phyloP scores from a whole-genome alignment of 805 yeast genomes.

The Candida boleticola region DNA sequence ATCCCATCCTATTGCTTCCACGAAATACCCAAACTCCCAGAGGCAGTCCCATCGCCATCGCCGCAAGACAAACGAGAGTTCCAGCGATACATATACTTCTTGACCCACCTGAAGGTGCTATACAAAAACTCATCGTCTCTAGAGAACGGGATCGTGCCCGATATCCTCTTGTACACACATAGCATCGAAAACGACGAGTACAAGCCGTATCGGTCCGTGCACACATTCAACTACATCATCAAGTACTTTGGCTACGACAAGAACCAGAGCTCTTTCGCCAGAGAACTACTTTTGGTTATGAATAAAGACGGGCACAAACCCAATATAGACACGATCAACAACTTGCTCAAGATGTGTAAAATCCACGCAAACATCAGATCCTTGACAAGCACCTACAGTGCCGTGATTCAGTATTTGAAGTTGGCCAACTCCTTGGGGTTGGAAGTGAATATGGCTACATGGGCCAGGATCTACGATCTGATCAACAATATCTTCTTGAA shows the following conservation, averaged over 20 bases:
- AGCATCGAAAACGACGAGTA: conserved; percentile 28
- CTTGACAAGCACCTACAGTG: conserved; percentile 28
- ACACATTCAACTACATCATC: conserved; percentile 39
- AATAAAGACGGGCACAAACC: conserved; percentile 40
- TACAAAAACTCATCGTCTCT: conserved; percentile 34
- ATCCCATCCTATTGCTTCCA: conserved; percentile 23
- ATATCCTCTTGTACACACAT: conserved; percentile 38
- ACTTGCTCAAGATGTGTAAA: conserved; percentile 28
- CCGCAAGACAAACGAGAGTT: conserved; percentile 21
- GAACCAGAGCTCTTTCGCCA: conserved; percentile 39
- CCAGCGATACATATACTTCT: conserved; percentile 31
- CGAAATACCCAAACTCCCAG: conserved; percentile 34
- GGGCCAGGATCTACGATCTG: conserved; percentile 36
- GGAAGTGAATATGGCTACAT: conserved; percentile 32
- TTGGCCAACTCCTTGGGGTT: conserved; percentile 24
- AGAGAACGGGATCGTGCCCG: conserved; percentile 34
- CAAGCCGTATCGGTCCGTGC: conserved; percentile 28
- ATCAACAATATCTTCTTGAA: conserved; percentile 37
- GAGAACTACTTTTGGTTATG: conserved; percentile 40
- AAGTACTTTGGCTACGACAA: conserved; percentile 39
- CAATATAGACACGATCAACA: conserved; percentile 39
- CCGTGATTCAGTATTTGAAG: conserved; percentile 29
- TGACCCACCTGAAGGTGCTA: conserved; percentile 33
- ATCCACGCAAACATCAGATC: conserved; percentile 33
- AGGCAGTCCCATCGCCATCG: conserved; percentile 11